Conservation (phyloP, 352 stramenopile species). For the Globisporangium abappressorium region DNA sequence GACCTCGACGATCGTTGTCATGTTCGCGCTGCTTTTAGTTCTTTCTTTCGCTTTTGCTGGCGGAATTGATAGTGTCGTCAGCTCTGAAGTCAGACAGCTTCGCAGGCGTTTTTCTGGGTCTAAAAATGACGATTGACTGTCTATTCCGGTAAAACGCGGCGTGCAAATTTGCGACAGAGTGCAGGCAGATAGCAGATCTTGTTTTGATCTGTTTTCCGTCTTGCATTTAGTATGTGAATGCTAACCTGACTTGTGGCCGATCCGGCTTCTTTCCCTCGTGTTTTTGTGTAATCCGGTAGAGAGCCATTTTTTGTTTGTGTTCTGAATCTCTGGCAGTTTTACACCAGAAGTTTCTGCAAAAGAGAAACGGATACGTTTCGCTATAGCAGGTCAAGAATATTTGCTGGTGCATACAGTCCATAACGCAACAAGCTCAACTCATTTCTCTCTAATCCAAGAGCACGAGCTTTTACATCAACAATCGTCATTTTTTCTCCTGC, state of each 20-base stretch:
- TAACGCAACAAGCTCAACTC: background rate
- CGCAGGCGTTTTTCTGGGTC: background rate
- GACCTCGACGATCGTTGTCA: slow-evolving; percentile 25
- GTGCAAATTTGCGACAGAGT: slow-evolving; percentile 1
- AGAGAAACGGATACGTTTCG: background rate
- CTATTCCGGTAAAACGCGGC: background rate
- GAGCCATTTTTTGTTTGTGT: background rate
- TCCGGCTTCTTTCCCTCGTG: background rate
- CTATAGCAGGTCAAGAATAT: too few species aligned
- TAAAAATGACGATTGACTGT: background rate
- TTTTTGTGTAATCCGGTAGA: background rate
- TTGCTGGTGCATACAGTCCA: background rate
- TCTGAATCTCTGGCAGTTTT: slow-evolving; percentile 2
- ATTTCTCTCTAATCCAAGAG: background rate
- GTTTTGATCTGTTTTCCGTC: background rate
- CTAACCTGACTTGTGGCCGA: background rate
- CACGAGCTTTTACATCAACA: background rate
- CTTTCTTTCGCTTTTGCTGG: background rate
- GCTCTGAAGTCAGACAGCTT: background rate
- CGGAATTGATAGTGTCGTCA: background rate
- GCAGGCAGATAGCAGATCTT: background rate
- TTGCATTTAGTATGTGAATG: background rate
- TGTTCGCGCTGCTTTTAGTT: background rate
- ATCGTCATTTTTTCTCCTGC: background rate
- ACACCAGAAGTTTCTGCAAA: background rate